These are phyloP conservation scores for Anthracocystis panici-leucophaei DNA, from an alignment of 1,284 basidiomycete species.

Conservation along the genomic window DNA sequence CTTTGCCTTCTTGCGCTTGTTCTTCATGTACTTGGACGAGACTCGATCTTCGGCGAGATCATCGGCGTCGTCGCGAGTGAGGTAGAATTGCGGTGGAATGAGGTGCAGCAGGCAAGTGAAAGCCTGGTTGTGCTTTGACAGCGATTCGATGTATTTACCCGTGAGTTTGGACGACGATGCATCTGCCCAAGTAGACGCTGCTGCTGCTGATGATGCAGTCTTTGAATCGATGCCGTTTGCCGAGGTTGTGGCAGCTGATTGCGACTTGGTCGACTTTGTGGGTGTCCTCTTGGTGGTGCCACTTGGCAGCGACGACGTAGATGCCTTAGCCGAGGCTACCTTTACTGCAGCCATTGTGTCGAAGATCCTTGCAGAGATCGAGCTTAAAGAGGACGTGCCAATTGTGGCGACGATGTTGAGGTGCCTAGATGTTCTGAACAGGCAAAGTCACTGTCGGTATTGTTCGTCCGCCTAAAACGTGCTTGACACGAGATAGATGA, in stretches of 20 bases:
- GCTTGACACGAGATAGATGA: neutral
- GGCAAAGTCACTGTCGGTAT: neutral
- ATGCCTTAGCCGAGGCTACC: conserved; percentile 26
- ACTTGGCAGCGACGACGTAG: conserved; percentile 17
- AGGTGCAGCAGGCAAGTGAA: conserved; percentile 60
- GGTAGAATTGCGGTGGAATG: conserved; percentile 66
- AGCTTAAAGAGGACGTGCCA: neutral
- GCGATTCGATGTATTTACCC: conserved; percentile 44
- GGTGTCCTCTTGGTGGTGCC: conserved; percentile 23
- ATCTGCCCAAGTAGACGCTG: conserved; percentile 24
- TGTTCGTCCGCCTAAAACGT: neutral
- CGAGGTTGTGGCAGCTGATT: neutral
- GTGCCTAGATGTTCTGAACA: neutral
- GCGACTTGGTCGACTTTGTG: conserved; percentile 19
- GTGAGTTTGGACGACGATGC: conserved; percentile 13
- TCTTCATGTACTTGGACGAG: conserved; percentile 64
- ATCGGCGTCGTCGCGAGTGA: conserved; percentile 49
- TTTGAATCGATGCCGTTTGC: conserved; percentile 11
- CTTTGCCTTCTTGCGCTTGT: conserved; percentile 66
- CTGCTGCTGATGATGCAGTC: conserved; percentile 8
- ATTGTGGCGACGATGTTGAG: neutral
- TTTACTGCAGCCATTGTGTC: conserved; percentile 42
- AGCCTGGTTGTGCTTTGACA: conserved; percentile 55
- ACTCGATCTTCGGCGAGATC: conserved; percentile 42
- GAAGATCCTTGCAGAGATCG: neutral